These are phyloP conservation scores for Penicillium robsamsonii DNA, from an alignment of 495 filamentous ascomycete genomes.

Conservation along the genomic window DNA sequence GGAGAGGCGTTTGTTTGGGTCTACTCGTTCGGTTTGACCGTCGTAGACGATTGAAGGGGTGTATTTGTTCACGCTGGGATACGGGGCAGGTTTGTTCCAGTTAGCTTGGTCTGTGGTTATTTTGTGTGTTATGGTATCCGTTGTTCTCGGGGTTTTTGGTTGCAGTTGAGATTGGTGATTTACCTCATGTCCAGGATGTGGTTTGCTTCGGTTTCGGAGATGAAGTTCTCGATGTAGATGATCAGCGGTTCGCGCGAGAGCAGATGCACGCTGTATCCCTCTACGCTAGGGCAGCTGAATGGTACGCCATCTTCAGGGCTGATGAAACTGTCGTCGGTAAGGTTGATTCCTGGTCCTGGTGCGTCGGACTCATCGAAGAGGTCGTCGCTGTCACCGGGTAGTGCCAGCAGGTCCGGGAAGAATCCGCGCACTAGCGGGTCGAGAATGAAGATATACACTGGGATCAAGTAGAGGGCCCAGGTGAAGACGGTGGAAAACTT, in stretches of 20 bases:
- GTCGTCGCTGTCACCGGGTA: conserved; percentile 11
- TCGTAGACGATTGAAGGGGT: conserved; percentile 55
- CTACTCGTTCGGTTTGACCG: conserved; percentile 40
- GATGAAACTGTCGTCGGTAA: conserved; percentile 35
- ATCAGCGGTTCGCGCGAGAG: conserved; percentile 52
- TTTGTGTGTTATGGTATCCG: not conserved
- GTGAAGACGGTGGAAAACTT: conserved; percentile 32
- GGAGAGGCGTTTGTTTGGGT: conserved; percentile 52
- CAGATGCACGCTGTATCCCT: conserved; percentile 40
- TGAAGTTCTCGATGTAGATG: conserved; percentile 56
- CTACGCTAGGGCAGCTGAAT: conserved; percentile 27
- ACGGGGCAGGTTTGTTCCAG: not conserved
- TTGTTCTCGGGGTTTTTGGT: not conserved
- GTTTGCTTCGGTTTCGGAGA: conserved; percentile 46
- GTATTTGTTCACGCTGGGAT: conserved; percentile 47
- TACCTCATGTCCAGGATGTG: conserved; percentile 54
- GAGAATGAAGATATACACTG: conserved; percentile 39
- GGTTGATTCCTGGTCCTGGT: conserved; percentile 23
- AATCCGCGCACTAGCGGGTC: conserved; percentile 23
- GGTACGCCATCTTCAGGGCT: conserved; percentile 33
- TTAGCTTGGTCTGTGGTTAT: not conserved
- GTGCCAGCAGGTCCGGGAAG: conserved; percentile 12
- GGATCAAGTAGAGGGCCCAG: conserved; percentile 43
- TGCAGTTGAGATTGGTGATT: not conserved
- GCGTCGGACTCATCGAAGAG: conserved; percentile 24